Evolutionary conservation across 495 filamentous ascomycete species (phyloP), one percentile per base, ranked within the genome.

Genomic region (Oleoguttula mirabilis): DNA sequence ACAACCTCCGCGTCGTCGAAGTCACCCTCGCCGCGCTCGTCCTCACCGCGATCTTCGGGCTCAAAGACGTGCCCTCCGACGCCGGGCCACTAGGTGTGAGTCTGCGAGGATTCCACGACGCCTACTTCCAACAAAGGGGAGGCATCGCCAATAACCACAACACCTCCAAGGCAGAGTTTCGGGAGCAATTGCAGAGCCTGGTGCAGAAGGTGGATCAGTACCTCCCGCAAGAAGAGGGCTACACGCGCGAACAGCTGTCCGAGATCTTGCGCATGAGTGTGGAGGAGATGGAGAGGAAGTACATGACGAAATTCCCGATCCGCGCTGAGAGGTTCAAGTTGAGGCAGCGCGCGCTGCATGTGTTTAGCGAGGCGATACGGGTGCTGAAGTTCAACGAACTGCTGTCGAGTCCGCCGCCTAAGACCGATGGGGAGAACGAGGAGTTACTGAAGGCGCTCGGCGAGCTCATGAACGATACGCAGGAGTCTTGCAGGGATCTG

Each of bases 1-100:
- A 96, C 69, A 98, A 98, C 62, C 77, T 98, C 4, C 80, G 90
- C 14, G 90, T 98, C 1, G 90, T 95, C 7, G 90, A 96, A 61
- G 92, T 85, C 65, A 86, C 79, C 5, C 71, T 98, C 23, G 92
- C 92, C 10, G 84, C 90, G 2, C 78, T 82, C 55, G 76, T 69
- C 47, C 73, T 85, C 2, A 73, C 76, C 25, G 77, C 77, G 49
- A 65, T 67, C 40, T 62, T 75, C 38, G 63, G 60, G 10, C 64
- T 87, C 36, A 76, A 71, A 27, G 24, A 36, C 1, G 75, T 98
- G 4, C 77, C 82, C 12, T 60, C 73, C 36, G 90, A 98, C 60
- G 76, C 79, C 42, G 81, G 82, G 16, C 92, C 92, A 0, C 70
- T 98, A 10, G 84, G 80, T 7, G 76, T 81, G 56, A 84, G 79